Evolutionary conservation across 73 alveolate genomes (phyloP), one percentile per base, ranked within the genome.

Genomic region (Paraurostyla sp.): DNA sequence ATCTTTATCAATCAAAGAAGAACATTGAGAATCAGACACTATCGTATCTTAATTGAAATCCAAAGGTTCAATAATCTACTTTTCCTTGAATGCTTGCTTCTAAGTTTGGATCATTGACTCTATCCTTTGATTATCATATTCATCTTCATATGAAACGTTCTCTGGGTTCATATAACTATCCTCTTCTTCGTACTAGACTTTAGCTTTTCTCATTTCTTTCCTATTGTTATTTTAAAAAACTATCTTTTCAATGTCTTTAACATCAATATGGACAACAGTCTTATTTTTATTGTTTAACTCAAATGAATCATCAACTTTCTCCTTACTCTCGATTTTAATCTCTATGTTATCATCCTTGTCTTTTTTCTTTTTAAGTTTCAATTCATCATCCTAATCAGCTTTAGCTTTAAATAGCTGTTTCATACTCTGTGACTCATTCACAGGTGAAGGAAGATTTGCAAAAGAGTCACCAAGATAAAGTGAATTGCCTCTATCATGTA

Each of bases 401-500:
- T 78, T 51, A 9, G 76, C 56, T 32, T 78, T 78, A 54, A 78
- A 78, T 54, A 78, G 78, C 29, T 78, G 29, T 60, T 78, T 78
- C n/a, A 78, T 46, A 13, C 59, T 52, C 52, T 49, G 23, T 15
- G 59, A 32, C 32, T 78, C 89, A 36, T 78, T 78, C 16, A 78
- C 89, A 29, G 89, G 89, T 23, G 89, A 78, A 6, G 89, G 89
- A 0, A 78, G 80, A 38, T 78, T 78, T 13, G 80, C 89, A 51
- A 78, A 78, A 15, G 89, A 78, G 29, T 78, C 89, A 18, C 89
- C 69, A 3, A 78, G 40, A 35, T 16, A 78, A 6, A 78, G 23
- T n/a, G 89, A 78, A 41, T 78, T 78, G 9, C 89, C 89, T 54
- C 89, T 78, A 78, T 78, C 89, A 52, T 78, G 89, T 40, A 78